These are phyloP conservation scores for Rhinocladiella mackenziei DNA, from an alignment of 2,329 filamentous ascomycete genomes.

Conservation along the genomic window DNA sequence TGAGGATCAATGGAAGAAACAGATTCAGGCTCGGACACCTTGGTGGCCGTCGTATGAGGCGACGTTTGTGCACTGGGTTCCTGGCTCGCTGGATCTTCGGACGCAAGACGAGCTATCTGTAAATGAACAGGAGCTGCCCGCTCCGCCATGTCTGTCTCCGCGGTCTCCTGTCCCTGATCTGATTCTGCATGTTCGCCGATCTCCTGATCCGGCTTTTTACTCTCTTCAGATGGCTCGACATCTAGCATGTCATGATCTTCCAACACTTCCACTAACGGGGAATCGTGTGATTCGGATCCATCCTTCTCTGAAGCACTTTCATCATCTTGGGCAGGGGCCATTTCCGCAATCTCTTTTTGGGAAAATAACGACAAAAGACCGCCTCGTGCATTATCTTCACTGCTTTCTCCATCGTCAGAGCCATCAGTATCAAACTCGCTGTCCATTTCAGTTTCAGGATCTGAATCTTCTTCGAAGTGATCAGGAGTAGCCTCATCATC, in stretches of 20 bases:
- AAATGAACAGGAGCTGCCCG: slow-evolving; percentile 6
- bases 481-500: slow-evolving; percentile 22
- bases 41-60: slow-evolving; percentile 42
- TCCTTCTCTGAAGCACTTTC: slow-evolving; percentile 35
- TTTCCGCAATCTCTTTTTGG: slow-evolving; percentile 36
- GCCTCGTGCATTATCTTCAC: slow-evolving; percentile 33
- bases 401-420: slow-evolving; percentile 45
- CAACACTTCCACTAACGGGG: slow-evolving; percentile 16
- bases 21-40: slow-evolving; percentile 44
- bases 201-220: slow-evolving; percentile 30
- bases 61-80: slow-evolving; percentile 40
- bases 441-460: slow-evolving; percentile 42
- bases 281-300: slow-evolving; percentile 23
- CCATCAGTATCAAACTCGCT: slow-evolving; percentile 47
- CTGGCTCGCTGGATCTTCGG: slow-evolving; percentile 15
- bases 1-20: slow-evolving; percentile 40
- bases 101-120: slow-evolving; percentile 3
- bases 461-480: slow-evolving; percentile 32
- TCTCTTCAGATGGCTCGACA: slow-evolving; percentile 30
- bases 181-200: background rate
- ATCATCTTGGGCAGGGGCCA: slow-evolving; percentile 24
- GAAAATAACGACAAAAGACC: slow-evolving; percentile 48
- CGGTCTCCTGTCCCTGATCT: background rate
- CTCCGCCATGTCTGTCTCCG: slow-evolving; percentile 2
- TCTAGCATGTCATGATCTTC: slow-evolving; percentile 30